Conservation (phyloP, 306 rosid species). For the Cicer arietinum region DNA sequence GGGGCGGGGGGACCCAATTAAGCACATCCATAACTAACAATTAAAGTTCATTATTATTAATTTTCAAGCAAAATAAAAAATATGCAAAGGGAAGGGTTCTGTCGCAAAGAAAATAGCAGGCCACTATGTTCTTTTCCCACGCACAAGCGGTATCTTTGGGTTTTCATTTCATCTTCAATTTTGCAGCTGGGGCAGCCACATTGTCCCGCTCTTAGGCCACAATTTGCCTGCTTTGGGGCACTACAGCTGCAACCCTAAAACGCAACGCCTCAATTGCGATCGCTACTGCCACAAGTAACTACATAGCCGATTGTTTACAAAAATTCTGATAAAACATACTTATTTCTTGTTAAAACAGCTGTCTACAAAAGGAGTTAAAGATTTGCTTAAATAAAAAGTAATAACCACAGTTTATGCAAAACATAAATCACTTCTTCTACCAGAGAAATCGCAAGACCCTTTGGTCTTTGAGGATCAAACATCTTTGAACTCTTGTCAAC, state of each 20-base stretch:
- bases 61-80: neutral
- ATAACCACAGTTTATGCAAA: slow-evolving; percentile 36
- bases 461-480: slow-evolving; percentile 65
- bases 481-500: slow-evolving; percentile 66
- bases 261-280: neutral
- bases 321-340: neutral
- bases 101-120: neutral
- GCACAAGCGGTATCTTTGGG: neutral
- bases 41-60: neutral
- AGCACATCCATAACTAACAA: neutral
- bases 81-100: neutral
- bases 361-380: slow-evolving; percentile 6
- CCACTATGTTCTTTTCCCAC: too few species aligned
- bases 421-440: slow-evolving; percentile 51
- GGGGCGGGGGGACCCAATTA: too few species aligned
- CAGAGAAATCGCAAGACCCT: slow-evolving; percentile 53
- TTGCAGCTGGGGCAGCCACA: neutral
- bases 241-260: neutral
- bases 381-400: slow-evolving; percentile 41
- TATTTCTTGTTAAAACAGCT: slow-evolving; percentile 25
- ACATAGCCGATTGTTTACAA: neutral
- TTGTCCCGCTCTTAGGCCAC: neutral
- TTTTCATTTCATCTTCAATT: neutral
- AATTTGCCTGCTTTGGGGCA: neutral
- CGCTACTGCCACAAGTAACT: neutral